Base-by-base conservation (phyloP, 2,329 filamentous ascomycete species). In the Ambrosiella cleistominuta region DNA sequence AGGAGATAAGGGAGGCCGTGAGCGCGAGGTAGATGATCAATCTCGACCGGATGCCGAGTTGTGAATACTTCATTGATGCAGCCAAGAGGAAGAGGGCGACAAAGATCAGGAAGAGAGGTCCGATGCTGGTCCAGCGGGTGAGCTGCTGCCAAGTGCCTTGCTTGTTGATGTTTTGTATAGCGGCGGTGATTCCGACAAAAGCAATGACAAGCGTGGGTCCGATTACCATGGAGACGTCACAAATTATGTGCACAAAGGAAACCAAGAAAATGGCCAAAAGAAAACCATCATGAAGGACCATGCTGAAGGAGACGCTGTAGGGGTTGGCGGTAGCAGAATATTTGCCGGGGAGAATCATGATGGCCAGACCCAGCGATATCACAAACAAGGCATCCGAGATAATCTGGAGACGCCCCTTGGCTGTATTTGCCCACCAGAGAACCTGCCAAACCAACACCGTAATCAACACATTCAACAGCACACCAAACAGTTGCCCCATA, bases 371-470 rank as follows among this genome's bases (percentile, higher is more conserved):
- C 39, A 61, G 3, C 9, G 42, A 45, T 6, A 40, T 52, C 7
- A 70, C 61, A 1, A 72, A 60, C 4, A 79, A 63, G 1, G 77
- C 68, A 1, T 66, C 66, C 5, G 72, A 70, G 7, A 80, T 64
- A 0, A 69, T 72, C 8, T 69, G 70, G n/a, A 80, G 65, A 2
- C 75, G 71, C 38, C 67, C 65, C 61, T 71, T 75, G 5, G 73
- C 72, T 0, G 74, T 76, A 45, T 73, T 70, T 0, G 73, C 68
- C 75, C 76, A 78, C 11, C 72, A 71, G 4, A 80, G 65, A 3
- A 77, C 68, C 40, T 75, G 72, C 76, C 77, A 80, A 1, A 71
- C 60, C 8, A 77, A 64, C n/a, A 77, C 64, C 17, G 75, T 63
- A 56, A 78, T 72, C 44, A 66, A 58, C 6, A 72, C 70, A 62